These are phyloP conservation scores for Corylus avellana DNA, from an alignment of 306 rosid genomes.

Conservation along the genomic window DNA sequence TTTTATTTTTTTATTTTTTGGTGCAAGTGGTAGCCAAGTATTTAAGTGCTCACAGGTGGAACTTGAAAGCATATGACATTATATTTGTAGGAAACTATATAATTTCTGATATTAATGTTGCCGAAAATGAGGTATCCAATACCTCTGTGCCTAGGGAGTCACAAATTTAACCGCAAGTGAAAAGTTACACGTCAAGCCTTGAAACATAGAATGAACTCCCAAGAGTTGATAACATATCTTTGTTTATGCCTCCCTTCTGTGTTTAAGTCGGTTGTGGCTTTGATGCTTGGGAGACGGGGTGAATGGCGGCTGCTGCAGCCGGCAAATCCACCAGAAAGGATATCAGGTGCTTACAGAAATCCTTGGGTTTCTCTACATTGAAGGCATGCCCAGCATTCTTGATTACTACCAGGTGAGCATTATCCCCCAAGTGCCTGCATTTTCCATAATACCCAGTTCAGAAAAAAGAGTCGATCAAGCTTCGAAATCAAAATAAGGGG, in stretches of 20 bases:
- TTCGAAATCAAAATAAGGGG: background rate
- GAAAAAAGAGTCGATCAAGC: background rate
- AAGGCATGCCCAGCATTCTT: slow-evolving; percentile 79
- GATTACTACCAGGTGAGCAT: slow-evolving; percentile 61
- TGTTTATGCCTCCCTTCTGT: background rate
- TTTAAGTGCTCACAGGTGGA: background rate
- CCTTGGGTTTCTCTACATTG: slow-evolving; percentile 54
- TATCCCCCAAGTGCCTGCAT: slow-evolving; percentile 70
- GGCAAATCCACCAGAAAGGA: slow-evolving; percentile 47
- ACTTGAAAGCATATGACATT: background rate
- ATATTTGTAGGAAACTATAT: background rate
- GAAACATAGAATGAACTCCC: background rate
- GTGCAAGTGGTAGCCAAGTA: too few species aligned
- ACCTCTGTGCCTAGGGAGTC: background rate
- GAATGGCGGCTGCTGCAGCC: slow-evolving; percentile 12
- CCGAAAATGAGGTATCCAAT: background rate
- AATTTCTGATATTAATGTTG: background rate
- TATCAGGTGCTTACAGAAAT: slow-evolving; percentile 53
- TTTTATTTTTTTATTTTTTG: too few species aligned
- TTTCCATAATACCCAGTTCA: slow-evolving; percentile 1
- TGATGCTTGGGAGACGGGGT: slow-evolving; percentile 17
- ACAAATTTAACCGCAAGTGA: background rate
- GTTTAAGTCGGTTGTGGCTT: slow-evolving; percentile 8
- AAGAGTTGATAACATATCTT: too few species aligned
- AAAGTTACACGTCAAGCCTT: background rate